Evolutionary conservation across 176 grass and related monocot genomes (phyloP), one percentile per base, ranked within the genome.

Genomic region (Panicum miliaceum): DNA sequence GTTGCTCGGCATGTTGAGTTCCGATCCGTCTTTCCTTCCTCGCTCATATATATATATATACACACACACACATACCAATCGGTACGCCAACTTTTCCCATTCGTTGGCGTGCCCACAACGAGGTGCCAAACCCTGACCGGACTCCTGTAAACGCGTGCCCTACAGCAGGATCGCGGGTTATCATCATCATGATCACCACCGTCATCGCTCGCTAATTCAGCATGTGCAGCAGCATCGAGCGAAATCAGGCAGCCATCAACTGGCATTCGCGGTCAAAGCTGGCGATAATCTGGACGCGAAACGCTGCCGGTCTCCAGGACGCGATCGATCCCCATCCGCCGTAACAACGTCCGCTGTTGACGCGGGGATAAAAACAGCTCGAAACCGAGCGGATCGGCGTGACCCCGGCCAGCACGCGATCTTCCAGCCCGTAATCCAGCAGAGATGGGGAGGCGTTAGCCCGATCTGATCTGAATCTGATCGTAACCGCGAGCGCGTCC

Each of bases 381-480:
- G 20, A 74, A 15, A 19, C 19, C 25, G 29, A 14, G 29, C 23
- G 71, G 26, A 76, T 67, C 29, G 12, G 1, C 43, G 41, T 13
- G 6, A 43, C 20, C 18, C 32, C n/a, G n/a, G n/a, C n/a, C n/a
- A 7, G 29, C 1, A 19, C 64, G 66, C 75, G 81, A 66, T 58
- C 66, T 75, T 26, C 29, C 53, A 32, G 41, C 52, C 63, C 18
- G 8, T 14, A 52, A 71, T 41, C 32, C 78, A 69, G 78, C 77
- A 22, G 52, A 5, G 19, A 73, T 64, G 16, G 32, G 0, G 10
- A 35, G 47, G 47, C 76, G 84, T 45, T 19, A 69, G 38, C 78
- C 60, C 34, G 7, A 68, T 68, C 38, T 64, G 23, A 62, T 62
- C 59, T 27, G 12, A 62, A 62, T 59, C 56, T 59, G 9, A 59